Conservation (phyloP, 441 rosid species). For the Arabidopsis lyrata region DNA sequence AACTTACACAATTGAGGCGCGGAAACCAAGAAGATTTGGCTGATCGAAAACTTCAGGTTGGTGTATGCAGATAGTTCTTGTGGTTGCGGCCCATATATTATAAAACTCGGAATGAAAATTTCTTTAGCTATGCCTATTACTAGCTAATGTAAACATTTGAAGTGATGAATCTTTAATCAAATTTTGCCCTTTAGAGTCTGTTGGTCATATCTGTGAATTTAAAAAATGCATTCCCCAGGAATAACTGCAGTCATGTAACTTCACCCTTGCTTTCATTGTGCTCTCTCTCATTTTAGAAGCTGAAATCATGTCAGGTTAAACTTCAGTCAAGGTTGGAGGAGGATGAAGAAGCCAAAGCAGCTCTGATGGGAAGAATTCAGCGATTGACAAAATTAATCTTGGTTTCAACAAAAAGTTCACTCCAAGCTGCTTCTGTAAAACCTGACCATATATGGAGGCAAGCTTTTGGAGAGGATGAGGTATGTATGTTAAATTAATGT, state of each 20-base stretch:
- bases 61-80: conserved; percentile 43
- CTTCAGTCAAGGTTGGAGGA: conserved; percentile 90
- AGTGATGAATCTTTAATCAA: conserved; percentile 7
- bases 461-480: conserved; percentile 99
- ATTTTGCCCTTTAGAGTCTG: conserved; percentile 2
- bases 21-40: conserved; percentile 84
- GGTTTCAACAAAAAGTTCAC: conserved; percentile 92
- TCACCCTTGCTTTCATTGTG: conserved; percentile 24
- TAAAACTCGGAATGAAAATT: conserved; percentile 5
- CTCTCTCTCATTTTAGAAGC: conserved; percentile 52
- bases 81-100: conserved; percentile 15
- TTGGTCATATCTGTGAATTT: conserved; percentile 25
- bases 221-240: conserved; percentile 33
- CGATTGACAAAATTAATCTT: conserved; percentile 87
- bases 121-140: conserved; percentile 17
- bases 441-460: conserved; percentile 81
- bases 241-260: no score
- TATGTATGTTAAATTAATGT: conserved; percentile 35
- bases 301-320: conserved; percentile 92
- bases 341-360: conserved; percentile 96
- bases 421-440: conserved; percentile 68
- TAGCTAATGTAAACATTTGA: conserved; percentile 14
- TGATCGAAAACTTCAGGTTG: conserved; percentile 90
- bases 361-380: conserved; percentile 96
- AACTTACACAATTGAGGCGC: conserved; percentile 74